Evolutionary conservation across 257 asterid genomes (phyloP), one percentile per base, ranked within the genome.

Genomic region (Nicotiana benthamiana): DNA sequence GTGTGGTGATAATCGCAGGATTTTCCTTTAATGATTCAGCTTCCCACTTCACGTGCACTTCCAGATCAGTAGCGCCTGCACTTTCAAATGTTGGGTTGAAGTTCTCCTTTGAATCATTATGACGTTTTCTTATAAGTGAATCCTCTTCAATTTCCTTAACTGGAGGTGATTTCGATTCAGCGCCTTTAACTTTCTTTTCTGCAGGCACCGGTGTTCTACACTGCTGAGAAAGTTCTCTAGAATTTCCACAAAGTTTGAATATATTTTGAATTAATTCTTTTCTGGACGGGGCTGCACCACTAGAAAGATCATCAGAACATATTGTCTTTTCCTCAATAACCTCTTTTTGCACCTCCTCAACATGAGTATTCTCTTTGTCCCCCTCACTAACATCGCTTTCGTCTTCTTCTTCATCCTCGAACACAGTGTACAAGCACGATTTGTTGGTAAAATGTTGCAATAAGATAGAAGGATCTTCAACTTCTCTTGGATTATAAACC

Each of bases 11-110:
- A 46, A 91, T 92, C 91, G 87, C 91, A 67, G 89, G 91, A 70
- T 94, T 97, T 83, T 90, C 89, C 83, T 90, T 86, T 61, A 40
- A 40, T 11, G 93, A 90, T 43, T 91, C 88, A 2, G 95, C 93
- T 82, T 93, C 97, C 97, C 97, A 93, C 84, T 94, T 92, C 83
- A 93, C 97, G 12, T 89, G 84, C 0, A 91, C 93, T 80, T 89
- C 93, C 77, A 88, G 40, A 43, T 79, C 86, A 53, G n/a, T 15
- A 53, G n/a, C 15, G 48, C 60, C 85, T 20, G 1, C 54, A 53
- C 28, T 82, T 76, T 56, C 81, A 77, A 56, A 20, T 77, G 72
- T 32, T 0, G 87, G 85, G 6, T 85, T 87, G 36, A 57, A 51
- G 83, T 90, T 87, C 79, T 91, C 96, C 67, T 90, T 89, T 28